Evolutionary conservation across 139 green algal species (phyloP).

Genomic region (Prasinococcaceae sp.): DNA sequence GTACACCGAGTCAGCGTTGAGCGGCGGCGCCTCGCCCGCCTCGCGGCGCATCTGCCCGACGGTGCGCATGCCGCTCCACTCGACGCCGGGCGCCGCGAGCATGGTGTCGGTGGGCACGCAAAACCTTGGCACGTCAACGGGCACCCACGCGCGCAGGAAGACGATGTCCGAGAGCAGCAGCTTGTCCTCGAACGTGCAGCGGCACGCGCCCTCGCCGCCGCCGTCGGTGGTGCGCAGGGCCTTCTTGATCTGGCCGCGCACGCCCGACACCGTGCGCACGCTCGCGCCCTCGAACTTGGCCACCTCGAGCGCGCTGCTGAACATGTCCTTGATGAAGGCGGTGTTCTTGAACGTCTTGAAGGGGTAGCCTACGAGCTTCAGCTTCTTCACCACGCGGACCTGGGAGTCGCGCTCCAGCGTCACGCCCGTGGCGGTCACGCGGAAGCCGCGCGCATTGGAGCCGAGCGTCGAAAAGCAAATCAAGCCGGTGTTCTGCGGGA

Average conservation of each 20-base stretch:
- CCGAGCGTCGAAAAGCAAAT: conserved; percentile 33
- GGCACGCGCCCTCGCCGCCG: conserved; percentile 48
- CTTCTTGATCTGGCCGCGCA: conserved; percentile 95
- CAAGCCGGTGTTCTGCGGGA: conserved; percentile 68
- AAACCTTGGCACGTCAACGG: conserved; percentile 75
- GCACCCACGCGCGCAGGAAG: conserved; percentile 82
- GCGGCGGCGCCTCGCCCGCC: conserved; percentile 53
- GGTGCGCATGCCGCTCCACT: conserved; percentile 72
- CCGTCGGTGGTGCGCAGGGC: conserved; percentile 24
- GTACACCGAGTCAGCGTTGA: conserved; percentile 78
- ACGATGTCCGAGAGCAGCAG: conserved; percentile 81
- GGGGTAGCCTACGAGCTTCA: conserved; percentile 86
- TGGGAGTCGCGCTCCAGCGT: conserved; percentile 74
- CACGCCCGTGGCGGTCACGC: conserved; percentile 80
- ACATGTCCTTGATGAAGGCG: conserved; percentile 89
- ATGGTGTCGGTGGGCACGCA: conserved; percentile 88
- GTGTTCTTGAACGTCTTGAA: conserved; percentile 67
- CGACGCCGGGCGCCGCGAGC: conserved; percentile 28
- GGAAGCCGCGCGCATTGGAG: conserved; percentile 37
- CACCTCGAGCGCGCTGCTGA: conserved; percentile 67
- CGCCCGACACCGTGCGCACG: conserved; percentile 78
- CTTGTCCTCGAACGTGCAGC: conserved; percentile 93
- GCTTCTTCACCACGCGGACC: conserved; percentile 74
- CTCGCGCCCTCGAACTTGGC: conserved; percentile 74
- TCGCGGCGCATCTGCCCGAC: conserved; percentile 71